These are phyloP conservation scores for Pseudogymnoascus verrucosus DNA, from an alignment of 2,329 filamentous ascomycete species.

Conservation along the genomic window DNA sequence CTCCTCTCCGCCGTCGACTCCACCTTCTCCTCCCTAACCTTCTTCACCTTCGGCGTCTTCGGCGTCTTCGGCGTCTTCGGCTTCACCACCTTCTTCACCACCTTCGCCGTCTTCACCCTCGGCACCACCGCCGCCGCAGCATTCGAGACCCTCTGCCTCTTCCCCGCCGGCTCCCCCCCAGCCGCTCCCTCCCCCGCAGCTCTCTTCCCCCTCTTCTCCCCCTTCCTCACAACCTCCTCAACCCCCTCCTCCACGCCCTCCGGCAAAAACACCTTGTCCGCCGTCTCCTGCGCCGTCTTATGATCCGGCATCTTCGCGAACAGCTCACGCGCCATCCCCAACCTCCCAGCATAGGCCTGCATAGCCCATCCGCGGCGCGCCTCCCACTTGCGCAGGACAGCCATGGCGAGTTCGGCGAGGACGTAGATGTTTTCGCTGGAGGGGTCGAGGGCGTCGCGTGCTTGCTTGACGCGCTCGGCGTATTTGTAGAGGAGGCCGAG, in stretches of 20 bases:
- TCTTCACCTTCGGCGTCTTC: slow-evolving; percentile 18
- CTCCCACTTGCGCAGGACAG: slow-evolving; percentile 75
- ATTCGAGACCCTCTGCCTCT: slow-evolving; percentile 20
- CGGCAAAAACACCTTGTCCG: slow-evolving; percentile 75
- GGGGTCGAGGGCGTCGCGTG: slow-evolving; percentile 67
- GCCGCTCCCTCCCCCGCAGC: neutral
- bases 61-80: slow-evolving; percentile 23
- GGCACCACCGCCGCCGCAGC: slow-evolving; percentile 16
- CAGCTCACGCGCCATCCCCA: slow-evolving; percentile 70
- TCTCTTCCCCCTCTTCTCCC: slow-evolving; percentile 49
- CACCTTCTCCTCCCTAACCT: slow-evolving; percentile 11
- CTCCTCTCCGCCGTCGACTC: slow-evolving; percentile 24
- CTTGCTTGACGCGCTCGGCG: slow-evolving; percentile 86
- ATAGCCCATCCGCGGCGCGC: slow-evolving; percentile 80
- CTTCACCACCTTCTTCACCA: slow-evolving; percentile 16
- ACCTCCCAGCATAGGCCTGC: slow-evolving; percentile 72
- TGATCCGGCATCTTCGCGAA: slow-evolving; percentile 71
- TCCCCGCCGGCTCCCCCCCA: slow-evolving; percentile 13
- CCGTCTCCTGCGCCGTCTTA: slow-evolving; percentile 72
- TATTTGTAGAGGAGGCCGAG: slow-evolving; percentile 84
- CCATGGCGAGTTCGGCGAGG: slow-evolving; percentile 78
- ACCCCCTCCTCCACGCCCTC: slow-evolving; percentile 66
- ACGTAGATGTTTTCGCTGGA: slow-evolving; percentile 72
- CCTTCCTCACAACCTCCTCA: slow-evolving; percentile 55
- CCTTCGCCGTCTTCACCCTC: slow-evolving; percentile 23